These are phyloP conservation scores for Catenaria anguillulae DNA, from an alignment of 371 early-diverging fungal genomes.

Conservation along the genomic window DNA sequence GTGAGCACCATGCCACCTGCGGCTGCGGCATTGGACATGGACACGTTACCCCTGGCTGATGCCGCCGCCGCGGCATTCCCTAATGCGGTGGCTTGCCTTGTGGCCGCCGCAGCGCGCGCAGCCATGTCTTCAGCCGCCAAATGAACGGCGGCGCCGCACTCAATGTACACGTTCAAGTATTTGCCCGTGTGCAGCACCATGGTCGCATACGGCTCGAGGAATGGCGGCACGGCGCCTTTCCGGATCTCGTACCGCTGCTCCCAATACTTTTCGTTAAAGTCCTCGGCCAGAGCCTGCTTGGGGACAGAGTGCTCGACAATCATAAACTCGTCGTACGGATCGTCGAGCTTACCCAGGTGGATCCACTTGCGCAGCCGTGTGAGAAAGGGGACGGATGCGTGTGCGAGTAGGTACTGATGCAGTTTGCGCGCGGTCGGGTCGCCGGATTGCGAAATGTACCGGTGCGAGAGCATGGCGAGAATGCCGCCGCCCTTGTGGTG, in stretches of 20 bases:
- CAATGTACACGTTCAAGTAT: slow-evolving; percentile 79
- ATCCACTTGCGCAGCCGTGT: slow-evolving; percentile 74
- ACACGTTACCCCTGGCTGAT: not conserved
- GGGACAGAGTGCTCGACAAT: slow-evolving; percentile 27
- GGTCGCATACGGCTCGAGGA: slow-evolving; percentile 49
- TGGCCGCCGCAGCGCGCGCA: not conserved
- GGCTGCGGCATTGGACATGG: not conserved
- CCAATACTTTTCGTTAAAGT: slow-evolving; percentile 72
- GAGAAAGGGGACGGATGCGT: slow-evolving; percentile 67
- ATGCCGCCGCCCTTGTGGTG: slow-evolving; percentile 1
- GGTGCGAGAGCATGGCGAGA: not conserved
- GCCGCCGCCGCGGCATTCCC: not conserved
- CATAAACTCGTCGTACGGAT: slow-evolving; percentile 84
- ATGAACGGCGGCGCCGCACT: slow-evolving; percentile 32
- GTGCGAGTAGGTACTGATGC: slow-evolving; percentile 54
- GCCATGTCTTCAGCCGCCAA: slow-evolving; percentile 8
- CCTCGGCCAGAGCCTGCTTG: slow-evolving; percentile 46
- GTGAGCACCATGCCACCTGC: slow-evolving; percentile 4
- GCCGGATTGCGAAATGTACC: slow-evolving; percentile 14
- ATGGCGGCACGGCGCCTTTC: slow-evolving; percentile 49
- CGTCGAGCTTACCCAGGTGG: slow-evolving; percentile 60
- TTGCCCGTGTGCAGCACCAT: slow-evolving; percentile 83
- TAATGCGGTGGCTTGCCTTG: no score
- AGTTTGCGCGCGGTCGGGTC: slow-evolving; percentile 58
- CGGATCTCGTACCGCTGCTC: slow-evolving; percentile 59